Evolutionary conservation across 768 basidiomycete genomes (phyloP), one percentile per base, ranked within the genome.

Genomic region (Leucocoprinus leucothites): DNA sequence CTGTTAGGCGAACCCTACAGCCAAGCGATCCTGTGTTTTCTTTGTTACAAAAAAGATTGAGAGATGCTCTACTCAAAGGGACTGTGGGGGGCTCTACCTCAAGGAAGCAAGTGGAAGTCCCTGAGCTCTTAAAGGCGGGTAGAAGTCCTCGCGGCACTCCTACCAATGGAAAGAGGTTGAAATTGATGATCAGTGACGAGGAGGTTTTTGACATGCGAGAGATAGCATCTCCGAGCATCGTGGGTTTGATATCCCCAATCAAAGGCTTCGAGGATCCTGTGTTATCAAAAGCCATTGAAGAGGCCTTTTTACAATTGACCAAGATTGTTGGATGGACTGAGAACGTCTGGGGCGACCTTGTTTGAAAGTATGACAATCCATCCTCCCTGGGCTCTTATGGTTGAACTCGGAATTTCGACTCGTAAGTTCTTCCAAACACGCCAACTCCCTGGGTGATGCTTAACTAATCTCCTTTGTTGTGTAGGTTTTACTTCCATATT

Each of bases 251-350:
- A 4, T 53, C 60, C 14, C 48, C 56, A 1, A 72, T 87, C 40
- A 85, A 84, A 62, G 88, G 87, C 1, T 89, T 89, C 60, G 86
- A 89, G 55, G 86, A 86, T 60, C 74, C 74, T 24, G 70, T 84
- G 1, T 69, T 91, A 48, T 69, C 61, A n/a, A 58, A 62, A 11
- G 82, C 74, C 0, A 66, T 79, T 8, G 60, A 62, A 14, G 78
- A 81, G 11, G 73, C 72, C 19, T 65, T 78, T 51, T 59, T 51
- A 42, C 76, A 71, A 64, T 56, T 86, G 43, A 62, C 69, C 38
- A 51, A 36, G 2, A 74, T 74, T 51, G 63, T 84, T n/a, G 62
- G 62, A 36, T 90, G 87, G 87, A 70, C 77, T 3, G 74, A 78
- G 38, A 62, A 60, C n/a, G 71, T 79, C 5, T 89, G 86, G 87